Evolutionary conservation across 2,329 filamentous ascomycete species (phyloP), one percentile per base, ranked within the genome.

Genomic region (Biscogniauxia sp.): DNA sequence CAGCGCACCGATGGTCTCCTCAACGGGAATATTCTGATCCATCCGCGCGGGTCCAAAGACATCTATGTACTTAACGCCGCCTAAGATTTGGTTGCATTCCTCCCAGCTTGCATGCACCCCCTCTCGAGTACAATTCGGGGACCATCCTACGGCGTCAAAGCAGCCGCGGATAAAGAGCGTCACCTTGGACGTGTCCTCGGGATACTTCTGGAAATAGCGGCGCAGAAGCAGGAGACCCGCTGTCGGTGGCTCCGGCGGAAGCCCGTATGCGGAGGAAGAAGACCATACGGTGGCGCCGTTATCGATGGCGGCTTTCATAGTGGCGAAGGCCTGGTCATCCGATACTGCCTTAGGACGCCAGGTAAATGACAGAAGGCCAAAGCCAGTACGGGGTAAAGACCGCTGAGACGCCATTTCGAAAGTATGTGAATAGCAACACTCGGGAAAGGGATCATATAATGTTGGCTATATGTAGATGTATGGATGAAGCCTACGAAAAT

Each of bases 201-300:
- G 81, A 63, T 83, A 79, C 65, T 79, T 77, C 26, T 74, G 75
- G 67, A 83, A 84, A 69, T 83, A 83, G 58, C 77, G 77, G 26
- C 77, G 76, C 28, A 84, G 73, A 7, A 83, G 70, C 50, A 80
- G 77, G 1, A 83, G 72, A 11, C 63, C 61, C 6, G 76, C 78
- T 67, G 82, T 83, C 60, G 5, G 19, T 37, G 73, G 73, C 37
- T 79, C 74, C 1, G 1, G 77, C 72, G 20, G 64, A 8, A 49
- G 64, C 54, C 81, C 81, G 67, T 84, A 84, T 55, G 80, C 74
- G 20, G 55, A 51, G 23, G 61, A 56, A 4, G 20, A 61, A 11
- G 61, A 66, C 81, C 82, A 85, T 51, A 73, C 69, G 59, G 71
- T 73, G 41, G 67, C 68, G 20, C 70, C 66, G 20, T 62, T 54